Conservation (phyloP, 1,139 yeast species). For the Blastobotrys elegans region DNA sequence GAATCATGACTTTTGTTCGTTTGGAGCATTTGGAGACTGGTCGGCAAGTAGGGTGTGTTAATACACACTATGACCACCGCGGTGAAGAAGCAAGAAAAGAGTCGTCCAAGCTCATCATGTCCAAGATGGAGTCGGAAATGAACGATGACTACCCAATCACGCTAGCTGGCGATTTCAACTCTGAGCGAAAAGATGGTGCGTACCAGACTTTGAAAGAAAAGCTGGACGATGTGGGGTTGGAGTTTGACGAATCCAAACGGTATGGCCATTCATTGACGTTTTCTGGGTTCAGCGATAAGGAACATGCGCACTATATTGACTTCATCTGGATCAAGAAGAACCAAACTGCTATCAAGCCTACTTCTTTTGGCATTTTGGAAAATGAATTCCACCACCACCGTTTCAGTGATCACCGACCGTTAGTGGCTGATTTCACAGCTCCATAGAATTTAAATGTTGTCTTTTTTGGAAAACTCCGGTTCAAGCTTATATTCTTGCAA, state of each 20-base stretch:
- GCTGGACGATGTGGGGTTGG: constrained; percentile 35
- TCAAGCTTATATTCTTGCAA: no score
- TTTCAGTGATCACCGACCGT: constrained; percentile 53
- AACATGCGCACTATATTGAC: constrained; percentile 41
- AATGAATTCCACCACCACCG: constrained; percentile 42
- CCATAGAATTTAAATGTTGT: neutral
- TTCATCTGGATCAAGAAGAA: constrained; percentile 41
- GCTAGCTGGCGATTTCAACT: constrained; percentile 48
- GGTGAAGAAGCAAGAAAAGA: constrained; percentile 46
- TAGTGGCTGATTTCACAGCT: constrained; percentile 41
- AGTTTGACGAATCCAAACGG: constrained; percentile 16
- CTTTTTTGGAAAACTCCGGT: no score
- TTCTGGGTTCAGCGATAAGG: constrained; percentile 46
- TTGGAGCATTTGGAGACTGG: constrained; percentile 25
- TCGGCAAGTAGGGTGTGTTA: constrained; percentile 41
- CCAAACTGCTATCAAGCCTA: constrained; percentile 34
- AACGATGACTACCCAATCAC: constrained; percentile 19
- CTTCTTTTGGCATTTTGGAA: constrained; percentile 44
- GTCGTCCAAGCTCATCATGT: constrained; percentile 45
- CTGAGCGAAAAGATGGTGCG: constrained; percentile 49
- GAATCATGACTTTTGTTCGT: constrained; percentile 39
- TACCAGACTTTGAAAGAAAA: constrained; percentile 39
- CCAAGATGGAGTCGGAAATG: constrained; percentile 37
- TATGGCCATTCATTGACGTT: constrained; percentile 47
- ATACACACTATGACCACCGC: constrained; percentile 55